These are phyloP conservation scores for Beta lomatogona DNA, from an alignment of 179 eudicot species.

Conservation along the genomic window DNA sequence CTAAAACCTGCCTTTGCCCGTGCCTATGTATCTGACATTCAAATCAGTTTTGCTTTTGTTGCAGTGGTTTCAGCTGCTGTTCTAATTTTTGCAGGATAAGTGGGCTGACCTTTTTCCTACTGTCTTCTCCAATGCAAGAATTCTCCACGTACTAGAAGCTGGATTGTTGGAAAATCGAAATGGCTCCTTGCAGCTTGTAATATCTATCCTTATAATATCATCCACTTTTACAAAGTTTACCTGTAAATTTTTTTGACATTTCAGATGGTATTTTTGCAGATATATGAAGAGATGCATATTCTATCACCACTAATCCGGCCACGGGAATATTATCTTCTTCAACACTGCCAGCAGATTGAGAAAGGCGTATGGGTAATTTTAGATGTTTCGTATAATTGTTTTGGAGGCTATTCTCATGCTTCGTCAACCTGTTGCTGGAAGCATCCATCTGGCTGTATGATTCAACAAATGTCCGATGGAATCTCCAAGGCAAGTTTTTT, in stretches of 20 bases:
- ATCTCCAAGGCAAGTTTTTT: constrained; percentile 28
- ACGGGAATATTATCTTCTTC: constrained; percentile 51
- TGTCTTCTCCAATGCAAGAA: constrained; percentile 52
- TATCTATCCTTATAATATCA: background rate
- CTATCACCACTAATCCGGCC: constrained; percentile 53
- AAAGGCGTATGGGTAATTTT: constrained; percentile 54
- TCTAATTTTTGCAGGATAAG: constrained; percentile 44
- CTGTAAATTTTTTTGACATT: background rate
- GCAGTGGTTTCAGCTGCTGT: background rate
- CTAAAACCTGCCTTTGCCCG: background rate
- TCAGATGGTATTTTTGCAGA: constrained; percentile 35
- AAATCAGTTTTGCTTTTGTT: background rate
- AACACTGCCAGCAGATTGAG: constrained; percentile 52
- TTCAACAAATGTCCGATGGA: constrained; percentile 36
- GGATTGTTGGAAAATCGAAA: constrained; percentile 49
- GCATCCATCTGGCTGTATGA: constrained; percentile 51
- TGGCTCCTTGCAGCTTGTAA: constrained; percentile 63
- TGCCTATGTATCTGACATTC: too few relatives aligned
- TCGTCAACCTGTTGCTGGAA: constrained; percentile 48
- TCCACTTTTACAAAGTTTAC: background rate
- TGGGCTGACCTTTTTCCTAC: constrained; percentile 64
- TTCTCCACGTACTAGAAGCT: constrained; percentile 44
- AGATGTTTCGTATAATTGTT: constrained; percentile 56
- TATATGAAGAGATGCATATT: constrained; percentile 55
- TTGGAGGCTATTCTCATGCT: constrained; percentile 50